Percentiles rank a stretch among this genome's conserved stretches.
Evolutionary conservation across 306 rosid genomes (phyloP).

Genomic region (Corylus americana): DNA sequence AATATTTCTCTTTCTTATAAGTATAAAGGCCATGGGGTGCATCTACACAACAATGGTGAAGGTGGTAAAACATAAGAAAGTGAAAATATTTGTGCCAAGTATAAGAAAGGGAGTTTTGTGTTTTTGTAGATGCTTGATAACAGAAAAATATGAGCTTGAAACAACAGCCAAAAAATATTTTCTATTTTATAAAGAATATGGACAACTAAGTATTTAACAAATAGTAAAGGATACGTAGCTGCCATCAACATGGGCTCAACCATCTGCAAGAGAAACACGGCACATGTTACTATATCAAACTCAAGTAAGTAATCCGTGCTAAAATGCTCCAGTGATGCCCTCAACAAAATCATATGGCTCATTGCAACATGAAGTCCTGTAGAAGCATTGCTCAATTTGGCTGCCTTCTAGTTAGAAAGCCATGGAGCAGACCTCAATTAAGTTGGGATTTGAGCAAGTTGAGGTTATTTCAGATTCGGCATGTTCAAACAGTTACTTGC

Average conservation of each 20-base stretch:
- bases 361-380: not conserved
- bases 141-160: not conserved
- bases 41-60: not conserved
- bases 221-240: slow-evolving; percentile 71
- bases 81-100: not conserved
- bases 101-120: not conserved
- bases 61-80: too few relatives aligned
- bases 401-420: not conserved
- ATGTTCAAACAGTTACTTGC: not conserved
- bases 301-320: not conserved
- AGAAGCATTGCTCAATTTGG: not conserved
- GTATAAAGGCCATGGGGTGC: not conserved
- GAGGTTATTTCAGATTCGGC: not conserved
- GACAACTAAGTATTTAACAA: slow-evolving; percentile 3
- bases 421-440: not conserved
- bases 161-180: not conserved
- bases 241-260: slow-evolving; percentile 89
- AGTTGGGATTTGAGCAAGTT: not conserved
- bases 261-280: slow-evolving; percentile 62
- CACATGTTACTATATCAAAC: not conserved
- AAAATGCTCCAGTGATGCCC: not conserved
- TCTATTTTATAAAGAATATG: slow-evolving; percentile 3
- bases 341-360: not conserved
- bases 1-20: too few relatives aligned
- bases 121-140: not conserved